A percentile compares a stretch with the other conserved stretches of the same genome.
phyloP scores from a whole-genome alignment of 225 moss, liverwort and hornwort species.

The Takakia lepidozioides region DNA sequence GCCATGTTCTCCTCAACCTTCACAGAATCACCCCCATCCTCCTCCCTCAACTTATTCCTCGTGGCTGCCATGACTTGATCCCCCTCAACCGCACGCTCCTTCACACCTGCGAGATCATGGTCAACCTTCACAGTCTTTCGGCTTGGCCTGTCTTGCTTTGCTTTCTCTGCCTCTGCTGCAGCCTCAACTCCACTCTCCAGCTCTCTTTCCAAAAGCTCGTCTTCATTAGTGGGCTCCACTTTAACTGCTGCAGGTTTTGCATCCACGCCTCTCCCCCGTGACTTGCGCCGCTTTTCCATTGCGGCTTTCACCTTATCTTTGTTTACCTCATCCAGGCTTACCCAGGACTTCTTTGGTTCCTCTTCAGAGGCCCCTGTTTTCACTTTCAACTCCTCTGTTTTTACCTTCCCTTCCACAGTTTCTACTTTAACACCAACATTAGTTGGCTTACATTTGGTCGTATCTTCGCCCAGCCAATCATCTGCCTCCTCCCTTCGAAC shows the following conservation, averaged over 20 bases:
- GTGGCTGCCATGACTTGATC: too few relatives aligned
- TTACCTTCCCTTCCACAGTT: slow-evolving; percentile 17
- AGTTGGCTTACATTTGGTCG: slow-evolving; percentile 30
- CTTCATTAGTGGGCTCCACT: slow-evolving; percentile 76
- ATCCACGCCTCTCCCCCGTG: slow-evolving; percentile 53
- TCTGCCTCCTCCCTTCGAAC: slow-evolving; percentile 47
- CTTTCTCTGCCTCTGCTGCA: slow-evolving; percentile 26
- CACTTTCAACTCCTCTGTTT: slow-evolving; percentile 25
- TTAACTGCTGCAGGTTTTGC: slow-evolving; percentile 40
- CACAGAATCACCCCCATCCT: too few relatives aligned
- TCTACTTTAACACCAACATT: slow-evolving; percentile 22
- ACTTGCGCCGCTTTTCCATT: slow-evolving; percentile 62
- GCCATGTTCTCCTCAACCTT: slow-evolving; percentile 12
- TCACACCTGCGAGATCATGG: too few relatives aligned
- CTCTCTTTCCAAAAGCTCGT: slow-evolving; percentile 48
- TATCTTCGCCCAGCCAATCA: slow-evolving; percentile 54
- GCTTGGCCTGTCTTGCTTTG: slow-evolving; percentile 4
- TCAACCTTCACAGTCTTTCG: slow-evolving; percentile 16
- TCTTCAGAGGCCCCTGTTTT: slow-evolving; percentile 51
- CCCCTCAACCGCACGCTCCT: too few relatives aligned
- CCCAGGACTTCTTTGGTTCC: slow-evolving; percentile 54
- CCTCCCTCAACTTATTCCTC: too few relatives aligned
- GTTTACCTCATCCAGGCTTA: slow-evolving; percentile 66
- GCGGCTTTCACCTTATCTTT: slow-evolving; percentile 77
- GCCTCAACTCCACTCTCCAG: slow-evolving; percentile 41